These are phyloP conservation scores for Catunica adiposa DNA, from an alignment of 2,329 filamentous ascomycete species.

Conservation along the genomic window DNA sequence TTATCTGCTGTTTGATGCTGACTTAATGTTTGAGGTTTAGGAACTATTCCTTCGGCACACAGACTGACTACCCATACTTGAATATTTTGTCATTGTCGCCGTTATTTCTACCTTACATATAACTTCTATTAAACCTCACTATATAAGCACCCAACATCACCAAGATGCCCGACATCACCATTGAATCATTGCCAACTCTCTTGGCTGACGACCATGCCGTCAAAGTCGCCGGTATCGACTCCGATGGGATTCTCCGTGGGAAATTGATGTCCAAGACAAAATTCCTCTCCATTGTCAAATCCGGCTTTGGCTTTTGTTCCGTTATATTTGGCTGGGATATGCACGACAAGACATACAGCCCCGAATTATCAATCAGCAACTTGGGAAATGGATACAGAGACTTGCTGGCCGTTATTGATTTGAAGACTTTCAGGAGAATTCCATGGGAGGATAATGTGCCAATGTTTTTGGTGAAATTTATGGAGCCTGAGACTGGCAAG, in stretches of 20 bases:
- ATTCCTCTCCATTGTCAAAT: conserved; percentile 65
- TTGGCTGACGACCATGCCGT: conserved; percentile 59
- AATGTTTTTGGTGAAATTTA: conserved; percentile 71
- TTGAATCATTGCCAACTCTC: conserved; percentile 46
- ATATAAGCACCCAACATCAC: neutral
- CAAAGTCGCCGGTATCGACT: conserved; percentile 76
- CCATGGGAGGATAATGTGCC: conserved; percentile 81
- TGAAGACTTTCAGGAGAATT: conserved; percentile 63
- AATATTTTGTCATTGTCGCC: neutral
- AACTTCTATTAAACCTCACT: no score
- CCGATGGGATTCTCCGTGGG: conserved; percentile 72
- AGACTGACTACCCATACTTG: no score
- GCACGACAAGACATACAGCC: conserved; percentile 82
- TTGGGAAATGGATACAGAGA: conserved; percentile 82
- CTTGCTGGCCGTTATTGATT: conserved; percentile 64
- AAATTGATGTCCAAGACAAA: conserved; percentile 89
- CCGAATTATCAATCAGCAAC: conserved; percentile 74
- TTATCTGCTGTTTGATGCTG: no score
- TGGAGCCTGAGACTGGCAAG: conserved; percentile 58
- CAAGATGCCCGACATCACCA: conserved; percentile 29
- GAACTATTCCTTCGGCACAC: no score
- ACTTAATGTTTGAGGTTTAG: no score
- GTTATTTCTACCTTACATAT: neutral
- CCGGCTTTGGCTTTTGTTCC: conserved; percentile 85
- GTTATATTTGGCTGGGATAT: conserved; percentile 96